These are phyloP conservation scores for Boletus sp. DNA, from an alignment of 1,284 basidiomycete genomes.

Conservation along the genomic window DNA sequence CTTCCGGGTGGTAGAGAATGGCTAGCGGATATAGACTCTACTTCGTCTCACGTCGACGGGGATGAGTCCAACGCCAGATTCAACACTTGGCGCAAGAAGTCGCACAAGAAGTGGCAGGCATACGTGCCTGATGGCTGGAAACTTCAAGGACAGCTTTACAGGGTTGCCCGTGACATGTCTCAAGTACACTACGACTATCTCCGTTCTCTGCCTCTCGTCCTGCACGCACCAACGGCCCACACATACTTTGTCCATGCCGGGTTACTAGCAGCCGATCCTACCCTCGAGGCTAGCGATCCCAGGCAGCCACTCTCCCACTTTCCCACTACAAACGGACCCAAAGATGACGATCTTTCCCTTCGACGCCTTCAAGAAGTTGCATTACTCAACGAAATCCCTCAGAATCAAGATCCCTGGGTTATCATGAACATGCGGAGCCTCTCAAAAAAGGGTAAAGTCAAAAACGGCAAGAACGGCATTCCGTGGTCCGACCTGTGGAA, in stretches of 20 bases:
- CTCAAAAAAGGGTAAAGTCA: conserved; percentile 53
- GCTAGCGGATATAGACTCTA: conserved; percentile 51
- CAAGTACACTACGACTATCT: conserved; percentile 69
- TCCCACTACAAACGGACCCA: conserved; percentile 47
- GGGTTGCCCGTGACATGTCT: conserved; percentile 67
- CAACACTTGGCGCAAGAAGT: conserved; percentile 23
- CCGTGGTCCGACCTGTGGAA: conserved; percentile 82
- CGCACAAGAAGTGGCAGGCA: conserved; percentile 53
- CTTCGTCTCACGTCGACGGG: conserved; percentile 41
- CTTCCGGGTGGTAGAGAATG: conserved; percentile 54
- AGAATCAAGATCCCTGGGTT: conserved; percentile 77
- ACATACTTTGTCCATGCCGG: conserved; percentile 85
- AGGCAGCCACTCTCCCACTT: conserved; percentile 69
- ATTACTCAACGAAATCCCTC: conserved; percentile 65
- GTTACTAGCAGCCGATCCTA: conserved; percentile 72
- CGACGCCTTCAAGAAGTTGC: conserved; percentile 60
- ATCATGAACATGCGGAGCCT: conserved; percentile 79
- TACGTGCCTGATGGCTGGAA: conserved; percentile 66
- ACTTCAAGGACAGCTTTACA: conserved; percentile 77
- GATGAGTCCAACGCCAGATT: conserved; percentile 42
- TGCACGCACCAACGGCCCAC: conserved; percentile 80
- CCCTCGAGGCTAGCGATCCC: conserved; percentile 47
- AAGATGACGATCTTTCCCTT: conserved; percentile 36
- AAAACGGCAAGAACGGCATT: conserved; percentile 61
- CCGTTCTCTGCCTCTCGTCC: conserved; percentile 65